Evolutionary conservation across 2,329 filamentous ascomycete genomes (phyloP).

Genomic region (Xylariaceae sp.): DNA sequence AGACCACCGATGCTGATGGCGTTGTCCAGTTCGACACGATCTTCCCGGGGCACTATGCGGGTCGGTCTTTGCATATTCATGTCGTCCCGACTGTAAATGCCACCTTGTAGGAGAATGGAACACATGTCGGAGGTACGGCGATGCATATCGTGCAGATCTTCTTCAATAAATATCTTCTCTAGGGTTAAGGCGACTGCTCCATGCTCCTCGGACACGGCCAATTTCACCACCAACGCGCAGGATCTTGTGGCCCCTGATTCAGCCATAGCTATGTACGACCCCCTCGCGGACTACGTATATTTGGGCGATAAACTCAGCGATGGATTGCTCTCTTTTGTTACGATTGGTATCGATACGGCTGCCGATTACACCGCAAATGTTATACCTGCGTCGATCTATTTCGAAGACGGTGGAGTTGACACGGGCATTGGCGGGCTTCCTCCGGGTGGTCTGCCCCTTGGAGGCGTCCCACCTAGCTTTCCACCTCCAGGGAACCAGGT

Average conservation of each 20-base stretch:
- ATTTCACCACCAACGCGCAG: slow-evolving; percentile 43
- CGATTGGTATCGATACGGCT: slow-evolving; percentile 42
- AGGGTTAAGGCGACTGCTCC: slow-evolving; percentile 43
- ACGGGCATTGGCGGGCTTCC: no score
- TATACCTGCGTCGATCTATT: slow-evolving; percentile 25
- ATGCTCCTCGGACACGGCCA: slow-evolving; percentile 39
- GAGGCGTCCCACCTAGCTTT: no score
- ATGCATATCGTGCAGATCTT: slow-evolving; percentile 60
- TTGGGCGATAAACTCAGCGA: slow-evolving; percentile 47
- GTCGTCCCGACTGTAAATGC: slow-evolving; percentile 24
- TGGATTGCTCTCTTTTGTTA: slow-evolving; percentile 48
- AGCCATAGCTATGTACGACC: slow-evolving; percentile 48
- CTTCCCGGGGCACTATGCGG: slow-evolving; percentile 30
- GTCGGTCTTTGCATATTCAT: slow-evolving; percentile 35
- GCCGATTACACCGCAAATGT: slow-evolving; percentile 24
- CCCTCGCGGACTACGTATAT: slow-evolving; percentile 54
- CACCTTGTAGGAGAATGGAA: slow-evolving; percentile 43
- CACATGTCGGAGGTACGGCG: slow-evolving; percentile 42
- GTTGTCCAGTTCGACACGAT: slow-evolving; percentile 35
- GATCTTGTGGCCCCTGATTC: slow-evolving; percentile 48
- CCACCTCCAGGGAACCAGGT: no score
- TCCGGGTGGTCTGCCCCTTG: no score
- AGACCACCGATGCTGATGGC: slow-evolving; percentile 32
- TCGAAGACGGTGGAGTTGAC: slow-evolving; percentile 25
- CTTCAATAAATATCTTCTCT: slow-evolving; percentile 53